Evolutionary conservation across 768 basidiomycete genomes (phyloP).

Genomic region (Termitomyces sp.): DNA sequence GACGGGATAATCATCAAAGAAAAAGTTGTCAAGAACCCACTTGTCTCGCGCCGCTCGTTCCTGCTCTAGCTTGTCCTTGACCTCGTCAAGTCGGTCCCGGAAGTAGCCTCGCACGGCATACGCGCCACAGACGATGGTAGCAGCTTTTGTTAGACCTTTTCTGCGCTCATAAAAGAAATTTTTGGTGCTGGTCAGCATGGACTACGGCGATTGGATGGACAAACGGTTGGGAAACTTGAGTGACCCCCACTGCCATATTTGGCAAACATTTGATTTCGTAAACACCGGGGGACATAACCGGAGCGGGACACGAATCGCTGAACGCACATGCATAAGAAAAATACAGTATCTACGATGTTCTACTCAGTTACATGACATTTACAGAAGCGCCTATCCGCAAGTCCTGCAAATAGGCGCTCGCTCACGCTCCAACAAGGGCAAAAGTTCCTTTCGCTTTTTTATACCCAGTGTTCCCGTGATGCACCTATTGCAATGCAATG

Average conservation of each 20-base stretch:
- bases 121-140: slow-evolving; percentile 48
- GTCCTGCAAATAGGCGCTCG: slow-evolving; percentile 39
- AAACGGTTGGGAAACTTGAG: background rate
- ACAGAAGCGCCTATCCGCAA: too few species aligned
- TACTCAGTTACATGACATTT: too few species aligned
- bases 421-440: slow-evolving; percentile 36
- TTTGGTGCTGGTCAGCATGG: slow-evolving; percentile 20
- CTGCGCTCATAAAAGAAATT: slow-evolving; percentile 47
- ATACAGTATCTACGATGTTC: too few species aligned
- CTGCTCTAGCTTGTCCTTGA: slow-evolving; percentile 54
- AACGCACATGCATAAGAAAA: too few species aligned
- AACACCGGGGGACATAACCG: background rate
- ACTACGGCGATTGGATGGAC: background rate
- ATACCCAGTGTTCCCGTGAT: slow-evolving; percentile 34
- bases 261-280: slow-evolving; percentile 7
- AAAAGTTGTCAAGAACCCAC: slow-evolving; percentile 35
- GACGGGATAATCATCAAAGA: slow-evolving; percentile 1
- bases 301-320: background rate
- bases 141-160: slow-evolving; percentile 39
- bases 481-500: slow-evolving; percentile 39
- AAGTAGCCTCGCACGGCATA: slow-evolving; percentile 64
- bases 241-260: background rate
- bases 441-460: slow-evolving; percentile 22
- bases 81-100: slow-evolving; percentile 55
- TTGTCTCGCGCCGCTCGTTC: slow-evolving; percentile 62